Evolutionary conservation across 1,284 basidiomycete species (phyloP).

Genomic region (Moesziomyces sp.): DNA sequence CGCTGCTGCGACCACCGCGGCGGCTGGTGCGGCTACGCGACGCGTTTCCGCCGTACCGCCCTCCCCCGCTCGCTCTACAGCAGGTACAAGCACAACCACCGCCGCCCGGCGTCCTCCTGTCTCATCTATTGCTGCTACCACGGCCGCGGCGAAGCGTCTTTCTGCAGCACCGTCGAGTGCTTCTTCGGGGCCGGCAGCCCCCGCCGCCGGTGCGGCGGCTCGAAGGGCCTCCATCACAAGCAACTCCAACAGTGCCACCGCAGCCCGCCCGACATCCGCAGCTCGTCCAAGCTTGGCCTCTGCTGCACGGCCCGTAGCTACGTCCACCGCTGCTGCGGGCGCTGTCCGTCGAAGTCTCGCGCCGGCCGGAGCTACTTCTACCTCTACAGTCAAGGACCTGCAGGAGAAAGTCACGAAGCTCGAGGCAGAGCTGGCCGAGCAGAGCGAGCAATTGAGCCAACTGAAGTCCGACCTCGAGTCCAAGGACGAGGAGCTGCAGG

Average conservation of each 20-base stretch:
- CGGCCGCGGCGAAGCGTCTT: conserved; percentile 24
- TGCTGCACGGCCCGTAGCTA: conserved; percentile 9
- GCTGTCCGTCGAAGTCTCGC: conserved; percentile 31
- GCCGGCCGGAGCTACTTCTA: conserved; percentile 17
- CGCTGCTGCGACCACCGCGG: conserved; percentile 11
- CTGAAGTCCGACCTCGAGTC: conserved; percentile 51
- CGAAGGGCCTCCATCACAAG: conserved; percentile 44
- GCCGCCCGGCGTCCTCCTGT: conserved; percentile 43
- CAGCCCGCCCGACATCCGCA: conserved; percentile 23
- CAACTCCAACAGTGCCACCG: conserved; percentile 29
- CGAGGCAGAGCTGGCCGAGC: conserved; percentile 50
- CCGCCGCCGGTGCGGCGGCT: conserved; percentile 28
- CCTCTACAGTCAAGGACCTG: conserved; percentile 37
- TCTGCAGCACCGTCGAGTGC: conserved; percentile 31
- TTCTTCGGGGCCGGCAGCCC: conserved; percentile 22
- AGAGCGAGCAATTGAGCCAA: conserved; percentile 43
- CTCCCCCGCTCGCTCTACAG: conserved; percentile 35
- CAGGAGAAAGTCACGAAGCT: conserved; percentile 46
- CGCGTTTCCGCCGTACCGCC: conserved; percentile 34
- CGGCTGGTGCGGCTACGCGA: conserved; percentile 18
- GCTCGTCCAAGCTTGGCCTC: conserved; percentile 31
- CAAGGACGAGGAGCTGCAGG: conserved; percentile 51
- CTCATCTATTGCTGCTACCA: conserved; percentile 20
- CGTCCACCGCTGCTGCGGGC: conserved; percentile 15
- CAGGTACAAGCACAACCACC: conserved; percentile 21